These are phyloP conservation scores for Crepidotus variabilis DNA, from an alignment of 768 basidiomycete species.

Conservation along the genomic window DNA sequence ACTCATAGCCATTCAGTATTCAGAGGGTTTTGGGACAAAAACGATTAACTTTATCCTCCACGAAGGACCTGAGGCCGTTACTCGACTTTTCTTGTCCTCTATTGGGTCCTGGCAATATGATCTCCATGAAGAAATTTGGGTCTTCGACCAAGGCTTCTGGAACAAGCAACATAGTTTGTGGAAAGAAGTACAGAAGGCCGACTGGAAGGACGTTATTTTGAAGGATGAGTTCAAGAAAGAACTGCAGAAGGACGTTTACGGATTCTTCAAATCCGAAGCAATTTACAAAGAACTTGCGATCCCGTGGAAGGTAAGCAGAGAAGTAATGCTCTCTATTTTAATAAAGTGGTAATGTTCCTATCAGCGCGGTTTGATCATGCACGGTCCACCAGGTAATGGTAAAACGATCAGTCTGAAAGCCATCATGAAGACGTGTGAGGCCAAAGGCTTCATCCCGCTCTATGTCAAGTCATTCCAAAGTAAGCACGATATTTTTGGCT, in stretches of 20 bases:
- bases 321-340: neutral
- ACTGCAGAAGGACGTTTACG: constrained; percentile 70
- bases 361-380: constrained; percentile 78
- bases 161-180: constrained; percentile 57
- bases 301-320: constrained; percentile 68
- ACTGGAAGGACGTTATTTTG: constrained; percentile 75
- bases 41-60: constrained; percentile 53
- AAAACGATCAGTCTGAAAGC: constrained; percentile 82
- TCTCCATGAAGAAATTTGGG: constrained; percentile 70
- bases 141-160: constrained; percentile 74
- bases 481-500: constrained; percentile 22
- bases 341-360: neutral
- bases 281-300: constrained; percentile 73
- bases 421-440: constrained; percentile 72
- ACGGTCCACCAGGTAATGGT: constrained; percentile 81
- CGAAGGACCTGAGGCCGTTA: constrained; percentile 47
- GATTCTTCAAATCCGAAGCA: constrained; percentile 74
- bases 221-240: constrained; percentile 63
- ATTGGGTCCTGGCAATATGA: constrained; percentile 49
- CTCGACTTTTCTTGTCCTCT: constrained; percentile 48
- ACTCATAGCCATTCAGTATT: neutral
- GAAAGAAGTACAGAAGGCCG: constrained; percentile 56
- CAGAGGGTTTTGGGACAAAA: constrained; percentile 21
- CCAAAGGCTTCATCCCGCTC: constrained; percentile 60
- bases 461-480: constrained; percentile 83